Evolutionary conservation across 169 alveolate genomes (phyloP).

Genomic region (Plasmodium ovale): DNA sequence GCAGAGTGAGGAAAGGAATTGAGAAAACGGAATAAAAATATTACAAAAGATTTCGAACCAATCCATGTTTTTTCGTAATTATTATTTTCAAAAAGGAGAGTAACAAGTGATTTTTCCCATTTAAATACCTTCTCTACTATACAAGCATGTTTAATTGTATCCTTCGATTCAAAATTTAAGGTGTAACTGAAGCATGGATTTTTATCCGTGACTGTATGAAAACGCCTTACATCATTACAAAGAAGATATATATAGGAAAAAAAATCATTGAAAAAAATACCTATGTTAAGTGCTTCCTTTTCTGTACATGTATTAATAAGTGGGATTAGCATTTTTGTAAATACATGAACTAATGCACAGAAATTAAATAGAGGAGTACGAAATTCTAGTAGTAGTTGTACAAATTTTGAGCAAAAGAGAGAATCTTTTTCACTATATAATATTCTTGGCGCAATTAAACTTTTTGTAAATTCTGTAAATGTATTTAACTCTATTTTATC

Average conservation of each 20-base stretch:
- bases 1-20: constrained; percentile 44
- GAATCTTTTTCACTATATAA: constrained; percentile 68
- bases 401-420: constrained; percentile 46
- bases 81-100: constrained; percentile 51
- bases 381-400: constrained; percentile 28
- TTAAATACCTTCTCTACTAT: constrained; percentile 20
- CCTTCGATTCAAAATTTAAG: constrained; percentile 38
- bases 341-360: constrained; percentile 32
- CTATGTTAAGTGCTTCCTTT: constrained; percentile 55
- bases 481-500: constrained; percentile 37
- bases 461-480: constrained; percentile 29
- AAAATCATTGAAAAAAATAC: constrained; percentile 47
- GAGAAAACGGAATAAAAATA: constrained; percentile 37
- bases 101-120: constrained; percentile 46
- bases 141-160: constrained; percentile 21
- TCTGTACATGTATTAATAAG: constrained; percentile 70
- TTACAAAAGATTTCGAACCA: constrained; percentile 42
- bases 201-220: constrained; percentile 18
- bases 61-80: constrained; percentile 57
- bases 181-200: constrained; percentile 66
- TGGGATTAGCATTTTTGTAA: constrained; percentile 59
- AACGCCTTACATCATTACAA: constrained; percentile 45
- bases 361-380: constrained; percentile 51
- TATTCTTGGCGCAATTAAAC: constrained; percentile 63
- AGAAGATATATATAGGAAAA: constrained; percentile 40